Conservation (phyloP, 176 grass and related monocot species). For the Avena eriantha region DNA sequence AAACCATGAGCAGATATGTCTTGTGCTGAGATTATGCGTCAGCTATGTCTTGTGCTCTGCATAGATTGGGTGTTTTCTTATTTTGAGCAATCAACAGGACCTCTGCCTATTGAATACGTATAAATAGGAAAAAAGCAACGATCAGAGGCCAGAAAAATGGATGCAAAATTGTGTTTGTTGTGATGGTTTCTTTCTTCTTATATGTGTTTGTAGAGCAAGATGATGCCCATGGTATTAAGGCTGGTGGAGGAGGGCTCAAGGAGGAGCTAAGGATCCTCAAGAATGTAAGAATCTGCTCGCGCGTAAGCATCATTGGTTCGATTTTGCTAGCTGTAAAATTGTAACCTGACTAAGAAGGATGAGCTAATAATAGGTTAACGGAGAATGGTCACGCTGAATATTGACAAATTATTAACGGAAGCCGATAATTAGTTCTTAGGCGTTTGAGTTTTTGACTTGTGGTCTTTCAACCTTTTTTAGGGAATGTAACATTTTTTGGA, state of each 20-base stretch:
- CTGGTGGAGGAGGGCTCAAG: conserved; percentile 59
- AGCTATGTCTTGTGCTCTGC: not conserved
- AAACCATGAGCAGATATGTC: conserved; percentile 15
- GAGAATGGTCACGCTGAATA: not conserved
- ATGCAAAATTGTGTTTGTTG: not conserved
- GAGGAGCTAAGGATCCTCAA: conserved; percentile 64
- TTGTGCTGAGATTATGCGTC: not conserved
- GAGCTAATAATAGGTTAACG: conserved; percentile 11
- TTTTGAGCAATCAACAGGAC: not conserved
- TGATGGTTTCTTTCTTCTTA: conserved; percentile 5
- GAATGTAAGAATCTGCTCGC: conserved; percentile 53
- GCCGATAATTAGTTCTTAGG: not conserved
- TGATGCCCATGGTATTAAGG: conserved; percentile 33
- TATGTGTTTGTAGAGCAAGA: conserved; percentile 28
- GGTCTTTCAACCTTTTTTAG: not conserved
- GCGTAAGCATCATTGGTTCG: conserved; percentile 2
- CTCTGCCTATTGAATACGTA: not conserved
- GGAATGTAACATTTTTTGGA: not conserved
- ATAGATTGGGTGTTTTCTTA: not conserved
- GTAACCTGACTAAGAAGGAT: not conserved
- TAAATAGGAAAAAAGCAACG: not conserved
- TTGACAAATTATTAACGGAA: not conserved
- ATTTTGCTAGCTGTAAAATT: not conserved
- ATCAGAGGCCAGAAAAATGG: not conserved
- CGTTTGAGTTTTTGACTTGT: conserved; percentile 7